Conservation (phyloP, 805 yeast species). For the Saccharomycopsis javanensis region DNA sequence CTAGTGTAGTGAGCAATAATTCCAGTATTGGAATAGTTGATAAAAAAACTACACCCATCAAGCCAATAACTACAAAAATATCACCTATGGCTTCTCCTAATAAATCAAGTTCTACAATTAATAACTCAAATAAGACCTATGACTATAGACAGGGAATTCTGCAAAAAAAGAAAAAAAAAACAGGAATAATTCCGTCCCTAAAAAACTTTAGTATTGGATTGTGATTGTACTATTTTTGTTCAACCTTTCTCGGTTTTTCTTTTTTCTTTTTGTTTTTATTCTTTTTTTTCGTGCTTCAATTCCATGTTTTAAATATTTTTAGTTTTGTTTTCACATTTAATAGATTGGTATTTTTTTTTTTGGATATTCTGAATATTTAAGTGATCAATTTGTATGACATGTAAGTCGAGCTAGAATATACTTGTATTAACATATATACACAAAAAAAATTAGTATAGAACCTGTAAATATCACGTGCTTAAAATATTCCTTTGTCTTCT, state of each 20-base stretch:
- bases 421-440: no score
- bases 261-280: background rate
- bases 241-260: background rate
- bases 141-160: background rate
- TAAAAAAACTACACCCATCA: conserved; percentile 2
- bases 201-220: conserved; percentile 7
- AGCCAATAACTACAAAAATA: background rate
- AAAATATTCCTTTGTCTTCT: no score
- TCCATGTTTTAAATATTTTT: no score
- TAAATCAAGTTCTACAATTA: background rate
- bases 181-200: conserved; percentile 9
- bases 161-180: conserved; percentile 5
- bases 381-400: no score
- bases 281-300: background rate
- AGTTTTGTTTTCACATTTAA: no score
- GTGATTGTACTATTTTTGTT: background rate
- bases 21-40: conserved; percentile 1
- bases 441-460: no score
- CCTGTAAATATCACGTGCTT: no score
- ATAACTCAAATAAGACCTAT: background rate
- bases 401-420: no score
- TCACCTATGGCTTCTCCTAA: background rate
- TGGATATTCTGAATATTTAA: no score
- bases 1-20: background rate
- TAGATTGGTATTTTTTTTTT: no score